Base-by-base conservation (phyloP, 306 rosid species). In the Arachis hypogaea region DNA sequence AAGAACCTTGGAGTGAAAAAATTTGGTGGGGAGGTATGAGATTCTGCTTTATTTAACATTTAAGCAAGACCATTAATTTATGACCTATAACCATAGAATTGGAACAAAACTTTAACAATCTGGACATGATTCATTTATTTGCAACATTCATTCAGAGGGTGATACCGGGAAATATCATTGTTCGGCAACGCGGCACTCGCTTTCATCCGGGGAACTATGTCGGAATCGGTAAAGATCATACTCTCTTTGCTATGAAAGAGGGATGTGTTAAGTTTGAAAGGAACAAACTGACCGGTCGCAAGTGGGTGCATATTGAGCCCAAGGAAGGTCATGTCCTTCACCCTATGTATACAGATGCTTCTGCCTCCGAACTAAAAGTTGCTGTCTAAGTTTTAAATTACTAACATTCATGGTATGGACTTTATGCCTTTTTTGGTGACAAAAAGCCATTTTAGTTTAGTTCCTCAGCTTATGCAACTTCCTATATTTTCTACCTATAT, bases 171-270 rank as follows among this genome's bases (percentile, higher is more conserved):
- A 93, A 93, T 81, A 86, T 93, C 78, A 93, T 89, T 58, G 96
- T 91, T 47, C 76, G 97, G 40, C 97, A 93, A 29, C 90, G 94
- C 0, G 98, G 98, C 47, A 93, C 96, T 30, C 96, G 94, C 9
- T 93, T 91, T 72, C 97, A 93, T 77, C 98, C 98, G 0, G 97
- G 98, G 77, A 82, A 93, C 81, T 93, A 93, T 67, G 97, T 91
- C 40, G 94, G 98, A 57, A 57, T 91, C 0, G 98, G 98, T 65
- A 89, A 82, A 67, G 92, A 93, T 84, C 96, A 93, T 80, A 89
- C 96, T 30, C 88, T 89, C 56, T 93, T 69, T 76, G 98, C 97
- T 2, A 61, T 93, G 80, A 88, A 89, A 85, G 94, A 91, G 81
- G 98, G 97, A n/a, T 63, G 59, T 4, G 89, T 93, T 41, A 93